Evolutionary conservation across 1,284 basidiomycete species (phyloP), one percentile per base, ranked within the genome.

Genomic region (Moesziomyces globuligerus): DNA sequence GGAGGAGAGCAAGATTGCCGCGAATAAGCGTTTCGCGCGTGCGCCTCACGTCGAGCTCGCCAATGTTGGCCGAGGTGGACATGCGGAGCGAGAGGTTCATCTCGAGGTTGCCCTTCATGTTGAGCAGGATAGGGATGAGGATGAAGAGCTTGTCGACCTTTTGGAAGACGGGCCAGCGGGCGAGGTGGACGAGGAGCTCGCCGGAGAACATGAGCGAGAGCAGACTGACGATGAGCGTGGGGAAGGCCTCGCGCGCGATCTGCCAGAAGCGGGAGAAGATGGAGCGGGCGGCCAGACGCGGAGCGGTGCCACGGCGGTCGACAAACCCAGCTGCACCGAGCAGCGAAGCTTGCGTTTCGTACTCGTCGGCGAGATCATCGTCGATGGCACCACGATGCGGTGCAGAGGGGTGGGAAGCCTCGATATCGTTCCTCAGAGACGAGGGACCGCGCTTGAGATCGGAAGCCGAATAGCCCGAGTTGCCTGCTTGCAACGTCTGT

Each of bases 21-120:
- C 88, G 75, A 36, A 98, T 87, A 51, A 96, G 88, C 3, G 86
- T 83, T 8, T 88, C 87, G 13, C 92, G 88, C 8, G 86, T 87
- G 3, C 83, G 79, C 0, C 89, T 88, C 20, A 89, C 87, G 81
- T 97, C 93, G 6, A 98, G 88, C 71, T 94, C 90, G 50, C 94
- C 94, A 44, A 94, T 89, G 75, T 96, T 87, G 42, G 86, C 86
- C 5, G 83, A 83, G 4, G 85, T 86, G 7, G 83, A 84, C 73
- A 86, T 83, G 25, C 85, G 81, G 6, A 85, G 83, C 7, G 83
- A 84, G 3, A 86, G 88, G 71, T 94, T 94, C 91, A 95, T 94
- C 84, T 95, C 94, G 42, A 98, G 87, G 76, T 97, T 97, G 17
- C 95, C 95, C 81, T 97, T 97, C 66, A 98, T 88, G 78, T 98